phyloP scores from a whole-genome alignment of 176 grass and related monocot genomes.

The Alopecurus myosuroides region DNA sequence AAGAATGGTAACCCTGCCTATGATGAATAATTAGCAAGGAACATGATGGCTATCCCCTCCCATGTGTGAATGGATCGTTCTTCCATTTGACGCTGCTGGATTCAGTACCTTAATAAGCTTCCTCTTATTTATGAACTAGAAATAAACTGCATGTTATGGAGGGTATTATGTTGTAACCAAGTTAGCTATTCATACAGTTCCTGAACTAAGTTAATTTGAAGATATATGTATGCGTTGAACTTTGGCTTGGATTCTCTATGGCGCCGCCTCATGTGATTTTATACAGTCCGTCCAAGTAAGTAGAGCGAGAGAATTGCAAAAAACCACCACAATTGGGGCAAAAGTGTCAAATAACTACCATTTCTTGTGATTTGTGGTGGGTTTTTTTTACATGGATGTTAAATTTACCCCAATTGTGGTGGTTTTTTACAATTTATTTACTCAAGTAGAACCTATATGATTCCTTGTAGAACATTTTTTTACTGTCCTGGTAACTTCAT shows the following conservation, averaged over 20 bases:
- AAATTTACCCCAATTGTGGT: too few species aligned
- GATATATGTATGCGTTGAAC: not conserved
- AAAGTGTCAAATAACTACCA: too few species aligned
- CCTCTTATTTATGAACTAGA: not conserved
- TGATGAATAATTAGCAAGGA: slow-evolving; percentile 1
- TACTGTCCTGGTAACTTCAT: too few species aligned
- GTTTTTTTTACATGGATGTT: too few species aligned
- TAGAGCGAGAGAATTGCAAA: too few species aligned
- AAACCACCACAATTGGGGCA: too few species aligned
- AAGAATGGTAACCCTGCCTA: not conserved
- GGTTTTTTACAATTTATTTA: too few species aligned
- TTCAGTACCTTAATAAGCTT: not conserved
- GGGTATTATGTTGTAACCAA: not conserved
- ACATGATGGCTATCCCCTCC: not conserved
- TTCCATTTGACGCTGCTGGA: not conserved
- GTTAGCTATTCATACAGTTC: not conserved
- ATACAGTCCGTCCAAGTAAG: not conserved
- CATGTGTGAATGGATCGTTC: not conserved
- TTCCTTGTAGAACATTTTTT: too few species aligned
- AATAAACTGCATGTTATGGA: not conserved
- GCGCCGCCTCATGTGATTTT: not conserved
- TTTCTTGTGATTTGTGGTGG: too few species aligned
- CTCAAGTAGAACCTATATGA: too few species aligned
- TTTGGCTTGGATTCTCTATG: not conserved
- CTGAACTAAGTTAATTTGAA: not conserved